These are phyloP conservation scores for Fusarium tupiense DNA, from an alignment of 2,329 filamentous ascomycete genomes.

Conservation along the genomic window DNA sequence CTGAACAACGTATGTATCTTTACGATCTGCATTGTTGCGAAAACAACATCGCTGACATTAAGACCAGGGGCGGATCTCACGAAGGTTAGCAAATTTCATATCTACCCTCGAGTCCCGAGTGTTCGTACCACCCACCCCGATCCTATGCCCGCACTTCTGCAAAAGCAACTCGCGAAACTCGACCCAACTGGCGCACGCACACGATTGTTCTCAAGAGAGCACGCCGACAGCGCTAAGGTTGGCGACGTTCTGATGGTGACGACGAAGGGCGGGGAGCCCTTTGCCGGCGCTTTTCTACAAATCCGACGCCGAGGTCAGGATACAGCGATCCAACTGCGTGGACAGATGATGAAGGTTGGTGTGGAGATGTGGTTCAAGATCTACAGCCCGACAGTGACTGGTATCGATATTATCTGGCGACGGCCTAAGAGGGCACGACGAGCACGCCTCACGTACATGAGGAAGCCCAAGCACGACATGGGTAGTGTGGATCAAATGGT, in stretches of 20 bases:
- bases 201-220: conserved; percentile 80
- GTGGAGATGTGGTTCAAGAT: conserved; percentile 99
- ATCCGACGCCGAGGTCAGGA: conserved; percentile 90
- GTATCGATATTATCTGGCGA: conserved; percentile 93
- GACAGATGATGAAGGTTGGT: conserved; percentile 84
- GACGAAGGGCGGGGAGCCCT: conserved; percentile 82
- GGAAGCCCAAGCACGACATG: conserved; percentile 86
- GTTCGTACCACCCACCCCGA: conserved; percentile 67
- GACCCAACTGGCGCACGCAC: conserved; percentile 87
- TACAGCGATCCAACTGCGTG: conserved; percentile 86
- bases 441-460: conserved; percentile 90
- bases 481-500: conserved; percentile 87
- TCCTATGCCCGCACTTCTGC: conserved; percentile 73
- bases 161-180: conserved; percentile 75
- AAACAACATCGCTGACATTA: conserved; percentile 18
- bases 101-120: conserved; percentile 67
- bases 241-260: conserved; percentile 94
- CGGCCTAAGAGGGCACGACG: conserved; percentile 84
- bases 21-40: background rate
- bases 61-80: conserved; percentile 47
- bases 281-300: conserved; percentile 86
- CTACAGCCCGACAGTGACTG: conserved; percentile 87
- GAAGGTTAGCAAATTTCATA: conserved; percentile 56
- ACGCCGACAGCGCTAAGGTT: conserved; percentile 80
- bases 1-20: conserved; percentile 49